Evolutionary conservation across 2,329 filamentous ascomycete genomes (phyloP).

Genomic region (Botrytis medusae): DNA sequence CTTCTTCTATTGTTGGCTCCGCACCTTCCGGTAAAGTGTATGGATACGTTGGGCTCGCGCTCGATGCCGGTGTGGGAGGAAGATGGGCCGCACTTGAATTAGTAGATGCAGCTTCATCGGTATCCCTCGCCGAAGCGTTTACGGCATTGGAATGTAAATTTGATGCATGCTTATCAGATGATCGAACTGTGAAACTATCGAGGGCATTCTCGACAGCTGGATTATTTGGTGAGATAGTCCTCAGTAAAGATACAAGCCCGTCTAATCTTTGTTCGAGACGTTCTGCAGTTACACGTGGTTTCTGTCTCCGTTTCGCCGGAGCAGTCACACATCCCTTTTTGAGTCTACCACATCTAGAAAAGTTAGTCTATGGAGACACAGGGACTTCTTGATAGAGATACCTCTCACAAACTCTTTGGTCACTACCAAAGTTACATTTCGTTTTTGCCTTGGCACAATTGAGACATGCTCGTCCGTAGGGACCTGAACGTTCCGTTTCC

Average conservation of each 20-base stretch:
- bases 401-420: slow-evolving; percentile 16
- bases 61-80: slow-evolving; percentile 7
- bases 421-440: slow-evolving; percentile 16
- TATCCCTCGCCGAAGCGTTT: background rate
- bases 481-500: slow-evolving; percentile 12
- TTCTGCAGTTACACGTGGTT: slow-evolving; percentile 23
- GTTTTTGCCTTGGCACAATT: slow-evolving; percentile 17
- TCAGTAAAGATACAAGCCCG: slow-evolving; percentile 23
- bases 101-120: background rate
- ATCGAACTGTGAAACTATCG: background rate
- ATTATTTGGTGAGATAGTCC: slow-evolving; percentile 17
- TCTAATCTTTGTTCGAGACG: slow-evolving; percentile 28
- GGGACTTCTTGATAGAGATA: background rate
- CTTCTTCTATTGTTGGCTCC: slow-evolving; percentile 39
- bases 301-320: slow-evolving; percentile 20
- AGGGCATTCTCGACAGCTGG: slow-evolving; percentile 14
- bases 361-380: background rate
- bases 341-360: slow-evolving; percentile 24
- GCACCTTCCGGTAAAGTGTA: slow-evolving; percentile 1
- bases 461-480: slow-evolving; percentile 14
- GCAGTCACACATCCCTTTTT: slow-evolving; percentile 25
- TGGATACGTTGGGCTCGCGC: background rate
- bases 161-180: background rate
- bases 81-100: background rate
- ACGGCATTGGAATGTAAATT: background rate